Evolutionary conservation across 768 basidiomycete species (phyloP).

Genomic region (Phaeotremella fagi): DNA sequence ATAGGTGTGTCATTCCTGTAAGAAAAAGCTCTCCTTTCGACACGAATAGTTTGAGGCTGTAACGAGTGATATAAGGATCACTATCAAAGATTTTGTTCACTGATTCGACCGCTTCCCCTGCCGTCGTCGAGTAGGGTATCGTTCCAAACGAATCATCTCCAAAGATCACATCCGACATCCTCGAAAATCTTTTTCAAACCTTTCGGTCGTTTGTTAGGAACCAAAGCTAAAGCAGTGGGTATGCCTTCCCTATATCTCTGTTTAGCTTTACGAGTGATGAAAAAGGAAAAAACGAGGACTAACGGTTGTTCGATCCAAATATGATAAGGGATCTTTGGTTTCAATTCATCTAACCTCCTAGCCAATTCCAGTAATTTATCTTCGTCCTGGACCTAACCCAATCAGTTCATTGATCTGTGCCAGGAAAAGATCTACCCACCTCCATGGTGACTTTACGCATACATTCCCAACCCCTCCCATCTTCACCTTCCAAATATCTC

Average conservation of each 20-base stretch:
- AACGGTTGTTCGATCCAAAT: slow-evolving; percentile 49
- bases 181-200: slow-evolving; percentile 40
- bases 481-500: slow-evolving; percentile 32
- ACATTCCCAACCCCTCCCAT: slow-evolving; percentile 25
- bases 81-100: too few relatives aligned
- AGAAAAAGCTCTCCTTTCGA: too few relatives aligned
- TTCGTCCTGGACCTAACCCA: slow-evolving; percentile 27
- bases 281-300: slow-evolving; percentile 5
- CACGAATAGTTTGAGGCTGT: too few relatives aligned
- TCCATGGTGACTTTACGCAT: slow-evolving; percentile 45
- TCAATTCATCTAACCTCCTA: slow-evolving; percentile 18
- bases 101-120: too few relatives aligned
- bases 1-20: too few relatives aligned
- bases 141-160: slow-evolving; percentile 14
- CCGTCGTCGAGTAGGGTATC: too few relatives aligned
- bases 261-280: neutral
- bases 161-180: slow-evolving; percentile 26
- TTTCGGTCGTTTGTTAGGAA: slow-evolving; percentile 46
- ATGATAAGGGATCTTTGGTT: slow-evolving; percentile 36
- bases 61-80: too few relatives aligned
- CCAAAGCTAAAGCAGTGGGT: slow-evolving; percentile 46
- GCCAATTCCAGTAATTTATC: slow-evolving; percentile 11
- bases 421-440: slow-evolving; percentile 2
- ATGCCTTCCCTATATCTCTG: slow-evolving; percentile 33
- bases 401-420: neutral